Conservation (phyloP, 2,329 filamentous ascomycete genomes). For the Paraphaeosphaeria sporulosa region DNA sequence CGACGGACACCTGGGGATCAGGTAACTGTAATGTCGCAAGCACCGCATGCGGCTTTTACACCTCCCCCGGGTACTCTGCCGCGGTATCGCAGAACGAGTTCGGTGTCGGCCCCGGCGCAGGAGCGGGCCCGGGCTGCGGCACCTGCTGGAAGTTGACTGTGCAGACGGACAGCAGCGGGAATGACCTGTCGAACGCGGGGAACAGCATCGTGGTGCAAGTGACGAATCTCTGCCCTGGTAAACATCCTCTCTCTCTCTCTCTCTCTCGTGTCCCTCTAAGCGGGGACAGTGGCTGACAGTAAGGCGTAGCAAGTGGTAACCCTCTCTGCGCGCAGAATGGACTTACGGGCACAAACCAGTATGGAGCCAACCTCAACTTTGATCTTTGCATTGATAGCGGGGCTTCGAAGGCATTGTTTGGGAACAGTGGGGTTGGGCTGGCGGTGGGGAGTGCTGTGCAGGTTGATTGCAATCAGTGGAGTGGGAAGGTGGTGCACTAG, state of each 20-base stretch:
- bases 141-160: constrained; percentile 50
- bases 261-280: not conserved
- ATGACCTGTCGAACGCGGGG: constrained; percentile 35
- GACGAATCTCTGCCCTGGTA: constrained; percentile 51
- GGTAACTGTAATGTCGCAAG: constrained; percentile 21
- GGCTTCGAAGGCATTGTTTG: constrained; percentile 48
- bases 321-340: constrained; percentile 47
- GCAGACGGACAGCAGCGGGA: constrained; percentile 41
- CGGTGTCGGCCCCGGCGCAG: constrained; percentile 47
- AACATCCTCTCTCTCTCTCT: not conserved
- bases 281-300: not conserved
- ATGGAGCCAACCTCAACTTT: constrained; percentile 52
- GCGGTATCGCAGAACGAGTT: constrained; percentile 45
- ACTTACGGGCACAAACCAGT: constrained; percentile 44
- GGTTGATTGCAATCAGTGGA: constrained; percentile 34
- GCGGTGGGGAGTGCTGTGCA: constrained; percentile 42
- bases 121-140: constrained; percentile 49
- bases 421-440: constrained; percentile 36
- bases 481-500: constrained; percentile 9
- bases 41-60: constrained; percentile 25
- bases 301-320: constrained; percentile 38
- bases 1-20: constrained; percentile 18
- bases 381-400: constrained; percentile 52
- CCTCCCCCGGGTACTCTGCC: constrained; percentile 30
- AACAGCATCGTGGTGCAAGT: constrained; percentile 50